Evolutionary conservation across 805 yeast genomes (phyloP).

Genomic region (Ogataea angusta): DNA sequence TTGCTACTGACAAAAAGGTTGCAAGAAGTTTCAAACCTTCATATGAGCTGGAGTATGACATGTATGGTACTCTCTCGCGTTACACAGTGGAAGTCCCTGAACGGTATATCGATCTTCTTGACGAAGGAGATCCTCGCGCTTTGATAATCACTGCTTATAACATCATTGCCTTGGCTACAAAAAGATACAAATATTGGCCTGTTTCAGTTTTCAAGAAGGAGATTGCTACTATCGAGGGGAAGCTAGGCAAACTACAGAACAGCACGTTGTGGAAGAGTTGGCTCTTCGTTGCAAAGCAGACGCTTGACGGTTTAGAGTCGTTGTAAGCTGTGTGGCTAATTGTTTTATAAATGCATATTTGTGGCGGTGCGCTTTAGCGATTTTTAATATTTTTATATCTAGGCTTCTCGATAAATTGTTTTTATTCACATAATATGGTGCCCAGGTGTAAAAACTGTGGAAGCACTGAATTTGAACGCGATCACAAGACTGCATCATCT

Average conservation of each 20-base stretch:
- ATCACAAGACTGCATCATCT: constrained; percentile 57
- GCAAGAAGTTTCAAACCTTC: background rate
- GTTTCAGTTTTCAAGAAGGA: constrained; percentile 14
- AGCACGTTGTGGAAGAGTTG: constrained; percentile 18
- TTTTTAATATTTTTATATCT: background rate
- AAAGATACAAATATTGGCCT: constrained; percentile 20
- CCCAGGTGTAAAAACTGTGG: constrained; percentile 43
- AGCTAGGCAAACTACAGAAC: constrained; percentile 13
- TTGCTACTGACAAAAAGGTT: constrained; percentile 3
- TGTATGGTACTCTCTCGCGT: constrained; percentile 23
- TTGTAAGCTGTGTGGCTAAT: background rate
- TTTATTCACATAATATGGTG: constrained; percentile 13
- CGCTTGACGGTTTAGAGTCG: background rate
- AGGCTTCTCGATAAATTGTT: constrained; percentile 1
- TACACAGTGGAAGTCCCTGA: constrained; percentile 23
- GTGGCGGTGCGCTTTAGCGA: constrained; percentile 3
- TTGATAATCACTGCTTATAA: constrained; percentile 21
- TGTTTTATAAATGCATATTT: background rate
- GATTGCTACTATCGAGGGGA: constrained; percentile 11
- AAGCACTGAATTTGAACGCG: constrained; percentile 49
- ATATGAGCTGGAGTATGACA: constrained; percentile 18
- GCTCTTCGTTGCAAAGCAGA: constrained; percentile 19
- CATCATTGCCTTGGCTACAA: constrained; percentile 15
- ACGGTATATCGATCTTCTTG: constrained; percentile 15
- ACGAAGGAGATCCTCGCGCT: constrained; percentile 22